Evolutionary conservation across 23 red algal species (phyloP), one percentile per base, ranked within the genome.

Genomic region (Pyropia yezoensis): DNA sequence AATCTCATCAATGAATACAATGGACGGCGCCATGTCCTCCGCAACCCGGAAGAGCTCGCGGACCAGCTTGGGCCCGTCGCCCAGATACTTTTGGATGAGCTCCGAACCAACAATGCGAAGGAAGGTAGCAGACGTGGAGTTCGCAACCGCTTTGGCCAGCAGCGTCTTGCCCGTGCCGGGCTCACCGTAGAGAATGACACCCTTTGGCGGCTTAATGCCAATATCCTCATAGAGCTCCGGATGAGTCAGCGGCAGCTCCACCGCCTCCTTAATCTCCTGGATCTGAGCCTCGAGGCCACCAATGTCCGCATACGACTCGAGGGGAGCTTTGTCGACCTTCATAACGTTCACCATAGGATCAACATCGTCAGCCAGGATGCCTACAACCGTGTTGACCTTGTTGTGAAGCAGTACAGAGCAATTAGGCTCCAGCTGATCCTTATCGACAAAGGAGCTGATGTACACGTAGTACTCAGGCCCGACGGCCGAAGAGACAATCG

Each of bases 1-100:
- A 65, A 98, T 98, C 82, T 98, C 94, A 39, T 98, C 94, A 54
- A 98, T 98, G 74, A 98, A 98, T 13, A 98, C 94, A 66, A 98
- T 98, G 1, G 94, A 98, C 6, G 94, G 94, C 19, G 94, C 94
- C 68, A 86, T 87, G 59, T 98, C 94, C 24, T 98, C 94, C 6
- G 94, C 94, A 14, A 91, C 78, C 27, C 94, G 85, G 58, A 98
- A 98, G 21, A 98, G 80, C 70, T 98, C 94, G 2, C 94, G 85
- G 1, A 98, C 94, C 52, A 98, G 80, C 65, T 98, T 98, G 4
- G 94, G 94, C 52, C 94, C 94, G 62, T 98, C 94, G 55, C 94
- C 94, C 20, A 98, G 70, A 67, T 98, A 89, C 49, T 98, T 98
- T 53, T 98, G 94, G 63, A 98, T 98, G 19, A 98, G 82, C 77